Base-by-base conservation (phyloP, 352 stramenopile genomes). In the Pythium brassicae region DNA sequence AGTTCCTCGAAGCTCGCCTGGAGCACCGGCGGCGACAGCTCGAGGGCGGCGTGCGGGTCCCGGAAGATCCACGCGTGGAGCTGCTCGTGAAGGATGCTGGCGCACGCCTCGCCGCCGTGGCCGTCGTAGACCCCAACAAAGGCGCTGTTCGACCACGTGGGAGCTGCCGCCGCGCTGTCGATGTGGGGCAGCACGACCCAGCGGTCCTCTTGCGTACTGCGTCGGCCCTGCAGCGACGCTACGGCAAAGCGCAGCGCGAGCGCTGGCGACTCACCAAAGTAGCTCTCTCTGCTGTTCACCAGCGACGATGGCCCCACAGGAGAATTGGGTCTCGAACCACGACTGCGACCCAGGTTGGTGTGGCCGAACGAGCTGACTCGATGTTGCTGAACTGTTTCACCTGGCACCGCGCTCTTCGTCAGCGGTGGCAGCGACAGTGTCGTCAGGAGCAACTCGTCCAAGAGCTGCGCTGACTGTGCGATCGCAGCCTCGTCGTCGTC, bases 91-190 rank as follows among this genome's bases (percentile, higher is more conserved):
- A 96, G 71, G 47, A 89, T 88, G 29, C 69, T 78, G 15, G 82
- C 74, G 46, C 76, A 87, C 32, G 84, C 79, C 17, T 89, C 76
- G 9, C 87, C 87, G 1, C 78, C 78, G 23, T 96, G 87, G 23
- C 87, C 87, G 51, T 96, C 87, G 66, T 92, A 96, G 22, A 96
- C 44, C 0, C 77, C 87, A 17, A 90, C 65, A 50, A 89, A 94
- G 10, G 78, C 65, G 17, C 56, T 76, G 22, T 49, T 42, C 1
- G 43, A 22, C 29, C 50, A 72, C 4, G 32, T 37, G 32, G 64
- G 53, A 2, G 64, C 22, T 25, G 56, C 64, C 19, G 29, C 43
- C 2, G 50, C 35, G 1, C 4, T 10, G 5, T 61, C 56, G 20
- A 92, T 65, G 14, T 62, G 50, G 23, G 78, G 71, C 11, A 91